Evolutionary conservation across 495 filamentous ascomycete genomes (phyloP).

Genomic region (Annulohypoxylon bovei): DNA sequence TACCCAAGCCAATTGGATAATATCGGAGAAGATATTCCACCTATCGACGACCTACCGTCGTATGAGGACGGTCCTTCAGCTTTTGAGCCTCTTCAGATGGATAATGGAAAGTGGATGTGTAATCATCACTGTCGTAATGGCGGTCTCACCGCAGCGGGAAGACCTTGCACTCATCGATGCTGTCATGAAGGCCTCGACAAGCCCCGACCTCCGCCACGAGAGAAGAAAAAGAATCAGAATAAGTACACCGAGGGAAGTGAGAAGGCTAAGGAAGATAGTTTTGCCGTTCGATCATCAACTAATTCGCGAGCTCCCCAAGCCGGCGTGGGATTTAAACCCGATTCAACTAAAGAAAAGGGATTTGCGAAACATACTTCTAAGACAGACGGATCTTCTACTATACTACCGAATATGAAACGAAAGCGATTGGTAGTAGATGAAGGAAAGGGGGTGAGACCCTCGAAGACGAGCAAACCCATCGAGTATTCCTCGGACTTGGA

Average conservation of each 20-base stretch:
- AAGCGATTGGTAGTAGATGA: slow-evolving; percentile 15
- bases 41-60: slow-evolving; percentile 27
- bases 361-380: not conserved
- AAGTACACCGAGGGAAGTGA: slow-evolving; percentile 5
- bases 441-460: not conserved
- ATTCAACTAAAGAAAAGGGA: not conserved
- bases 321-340: not conserved
- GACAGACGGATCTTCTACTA: not conserved
- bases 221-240: slow-evolving; percentile 45
- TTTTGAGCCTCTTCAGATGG: slow-evolving; percentile 63
- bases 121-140: slow-evolving; percentile 79
- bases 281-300: not conserved
- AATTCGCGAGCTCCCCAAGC: not conserved
- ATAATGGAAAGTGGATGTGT: slow-evolving; percentile 89
- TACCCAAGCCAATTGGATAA: slow-evolving; percentile 67
- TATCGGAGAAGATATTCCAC: slow-evolving; percentile 36
- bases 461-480: not conserved
- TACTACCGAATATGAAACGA: slow-evolving; percentile 25
- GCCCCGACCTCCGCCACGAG: slow-evolving; percentile 68
- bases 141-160: slow-evolving; percentile 69
- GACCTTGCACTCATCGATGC: slow-evolving; percentile 71
- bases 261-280: not conserved
- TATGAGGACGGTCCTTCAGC: not conserved
- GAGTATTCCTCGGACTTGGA: slow-evolving; percentile 10
- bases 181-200: slow-evolving; percentile 90